phyloP scores from a whole-genome alignment of 495 filamentous ascomycete species.

The Aspergillus egyptiacus region DNA sequence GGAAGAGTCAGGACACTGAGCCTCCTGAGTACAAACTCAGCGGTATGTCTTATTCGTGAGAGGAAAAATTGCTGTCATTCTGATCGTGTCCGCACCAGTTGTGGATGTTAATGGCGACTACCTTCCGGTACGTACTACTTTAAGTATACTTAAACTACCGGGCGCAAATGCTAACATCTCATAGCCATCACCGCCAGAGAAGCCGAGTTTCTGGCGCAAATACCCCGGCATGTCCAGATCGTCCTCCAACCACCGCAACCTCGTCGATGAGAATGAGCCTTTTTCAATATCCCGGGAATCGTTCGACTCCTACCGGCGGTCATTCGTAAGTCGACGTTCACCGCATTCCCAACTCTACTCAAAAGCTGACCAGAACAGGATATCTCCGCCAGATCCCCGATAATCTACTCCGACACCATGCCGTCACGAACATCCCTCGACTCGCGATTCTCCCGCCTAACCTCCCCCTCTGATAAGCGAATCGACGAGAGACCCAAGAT shows the following conservation, averaged over 20 bases:
- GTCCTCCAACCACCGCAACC: slow-evolving; percentile 64
- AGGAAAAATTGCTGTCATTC: background rate
- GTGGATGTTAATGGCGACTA: slow-evolving; percentile 97
- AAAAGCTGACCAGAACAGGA: slow-evolving; percentile 51
- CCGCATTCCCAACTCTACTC: background rate
- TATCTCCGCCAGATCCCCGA: slow-evolving; percentile 82
- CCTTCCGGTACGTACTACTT: slow-evolving; percentile 61
- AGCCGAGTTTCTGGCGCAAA: slow-evolving; percentile 75
- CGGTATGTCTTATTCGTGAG: slow-evolving; percentile 47
- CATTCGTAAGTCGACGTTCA: slow-evolving; percentile 63
- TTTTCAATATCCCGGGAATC: slow-evolving; percentile 97
- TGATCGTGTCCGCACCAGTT: slow-evolving; percentile 47
- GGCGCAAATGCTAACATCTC: background rate
- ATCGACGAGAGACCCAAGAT: slow-evolving; percentile 40
- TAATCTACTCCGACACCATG: slow-evolving; percentile 50
- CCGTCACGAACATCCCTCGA: slow-evolving; percentile 74
- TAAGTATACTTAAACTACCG: background rate
- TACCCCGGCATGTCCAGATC: slow-evolving; percentile 61
- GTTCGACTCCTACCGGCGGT: slow-evolving; percentile 94
- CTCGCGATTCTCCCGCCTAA: slow-evolving; percentile 54
- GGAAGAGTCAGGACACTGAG: slow-evolving; percentile 50
- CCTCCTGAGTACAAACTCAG: slow-evolving; percentile 77
- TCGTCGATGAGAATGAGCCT: slow-evolving; percentile 77
- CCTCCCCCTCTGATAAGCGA: slow-evolving; percentile 45
- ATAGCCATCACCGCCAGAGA: slow-evolving; percentile 87